phyloP scores from a whole-genome alignment of 345 rosid genomes.

The Syzygium grande region DNA sequence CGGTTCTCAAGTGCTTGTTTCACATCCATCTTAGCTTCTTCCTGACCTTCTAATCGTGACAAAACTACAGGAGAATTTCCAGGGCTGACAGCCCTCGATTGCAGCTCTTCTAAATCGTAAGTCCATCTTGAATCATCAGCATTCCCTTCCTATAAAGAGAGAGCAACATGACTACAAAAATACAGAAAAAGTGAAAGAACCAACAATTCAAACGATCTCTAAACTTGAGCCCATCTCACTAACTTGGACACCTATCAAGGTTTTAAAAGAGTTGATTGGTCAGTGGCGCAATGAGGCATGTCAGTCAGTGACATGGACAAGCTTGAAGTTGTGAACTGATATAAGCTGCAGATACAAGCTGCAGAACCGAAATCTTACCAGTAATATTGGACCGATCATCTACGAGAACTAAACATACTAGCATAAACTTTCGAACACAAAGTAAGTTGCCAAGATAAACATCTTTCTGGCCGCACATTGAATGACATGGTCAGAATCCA shows the following conservation, averaged over 20 bases:
- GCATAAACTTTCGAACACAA: background rate
- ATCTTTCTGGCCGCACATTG: background rate
- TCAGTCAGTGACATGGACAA: background rate
- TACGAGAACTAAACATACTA: background rate
- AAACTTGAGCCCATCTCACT: background rate
- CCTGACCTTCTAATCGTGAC: constrained; percentile 18
- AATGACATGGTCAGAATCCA: background rate
- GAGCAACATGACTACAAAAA: background rate
- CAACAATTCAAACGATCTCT: background rate
- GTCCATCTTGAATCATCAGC: constrained; percentile 33
- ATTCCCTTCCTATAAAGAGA: constrained; percentile 37
- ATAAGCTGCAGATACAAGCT: background rate
- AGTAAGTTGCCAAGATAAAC: background rate
- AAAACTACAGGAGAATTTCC: constrained; percentile 17
- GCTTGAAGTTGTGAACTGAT: background rate
- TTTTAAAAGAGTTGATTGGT: background rate
- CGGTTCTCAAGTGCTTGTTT: constrained; percentile 54
- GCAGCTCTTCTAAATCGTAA: constrained; percentile 31
- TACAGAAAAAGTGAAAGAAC: background rate
- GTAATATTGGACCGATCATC: background rate
- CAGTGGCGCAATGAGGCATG: background rate
- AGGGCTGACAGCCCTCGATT: constrained; percentile 16
- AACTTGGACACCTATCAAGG: background rate
- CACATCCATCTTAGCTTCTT: constrained; percentile 36
- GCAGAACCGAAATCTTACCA: background rate